A percentile compares a stretch with the other conserved stretches of the same genome.
These are phyloP conservation scores for Beauveria bassiana DNA, from an alignment of 2,329 filamentous ascomycete species.

Conservation along the genomic window DNA sequence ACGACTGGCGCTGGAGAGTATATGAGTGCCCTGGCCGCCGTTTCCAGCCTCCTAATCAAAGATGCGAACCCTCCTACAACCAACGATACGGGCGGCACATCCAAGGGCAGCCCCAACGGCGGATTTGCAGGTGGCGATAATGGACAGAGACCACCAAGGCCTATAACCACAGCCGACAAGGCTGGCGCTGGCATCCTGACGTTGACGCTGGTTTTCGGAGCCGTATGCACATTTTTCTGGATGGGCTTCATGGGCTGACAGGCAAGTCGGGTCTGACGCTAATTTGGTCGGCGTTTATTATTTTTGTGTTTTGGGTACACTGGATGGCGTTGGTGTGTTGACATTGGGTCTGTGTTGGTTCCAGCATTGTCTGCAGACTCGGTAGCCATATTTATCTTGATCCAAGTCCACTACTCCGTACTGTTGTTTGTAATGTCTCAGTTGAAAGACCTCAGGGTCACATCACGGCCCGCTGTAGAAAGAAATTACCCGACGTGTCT, in stretches of 20 bases:
- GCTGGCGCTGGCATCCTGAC: slow-evolving; percentile 44
- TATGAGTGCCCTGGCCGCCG: slow-evolving; percentile 45
- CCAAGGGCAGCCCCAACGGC: slow-evolving; percentile 28
- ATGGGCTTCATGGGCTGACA: slow-evolving; percentile 32
- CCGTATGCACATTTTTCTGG: slow-evolving; percentile 40
- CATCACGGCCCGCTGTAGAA: too few relatives aligned
- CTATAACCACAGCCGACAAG: slow-evolving; percentile 36
- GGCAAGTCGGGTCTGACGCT: neutral
- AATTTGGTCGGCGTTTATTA: neutral
- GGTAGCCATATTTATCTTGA: neutral
- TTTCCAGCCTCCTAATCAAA: slow-evolving; percentile 39
- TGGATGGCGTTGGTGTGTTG: neutral
- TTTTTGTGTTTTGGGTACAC: neutral
- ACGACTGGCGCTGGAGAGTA: slow-evolving; percentile 47
- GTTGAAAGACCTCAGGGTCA: too few relatives aligned
- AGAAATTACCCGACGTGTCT: too few relatives aligned
- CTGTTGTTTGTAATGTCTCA: too few relatives aligned
- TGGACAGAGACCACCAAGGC: slow-evolving; percentile 16
- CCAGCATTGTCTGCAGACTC: neutral
- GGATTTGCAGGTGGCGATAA: slow-evolving; percentile 20
- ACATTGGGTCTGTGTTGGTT: neutral
- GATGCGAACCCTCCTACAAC: slow-evolving; percentile 31
- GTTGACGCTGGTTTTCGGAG: slow-evolving; percentile 32
- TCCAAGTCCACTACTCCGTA: too few relatives aligned
- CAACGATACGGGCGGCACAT: slow-evolving; percentile 40